Evolutionary conservation across 192 early-diverging fungal genomes (phyloP).

Genomic region (Endogone sp.): DNA sequence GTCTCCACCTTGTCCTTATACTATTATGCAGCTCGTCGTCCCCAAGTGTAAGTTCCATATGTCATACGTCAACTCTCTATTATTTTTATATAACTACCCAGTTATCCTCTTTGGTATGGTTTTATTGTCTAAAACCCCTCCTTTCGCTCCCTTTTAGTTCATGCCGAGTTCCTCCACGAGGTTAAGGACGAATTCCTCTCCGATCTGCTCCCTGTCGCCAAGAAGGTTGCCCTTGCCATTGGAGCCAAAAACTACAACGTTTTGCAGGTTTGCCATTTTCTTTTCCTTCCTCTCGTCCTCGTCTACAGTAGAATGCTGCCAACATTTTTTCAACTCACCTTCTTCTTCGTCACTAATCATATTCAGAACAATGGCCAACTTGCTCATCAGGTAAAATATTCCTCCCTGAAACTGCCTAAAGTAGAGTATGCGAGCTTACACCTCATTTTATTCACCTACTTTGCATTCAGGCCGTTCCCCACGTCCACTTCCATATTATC

Average conservation of each 20-base stretch:
- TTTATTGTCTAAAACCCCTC: constrained; percentile 29
- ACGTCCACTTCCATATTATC: constrained; percentile 96
- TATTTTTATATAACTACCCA: not conserved
- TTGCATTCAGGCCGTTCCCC: constrained; percentile 64
- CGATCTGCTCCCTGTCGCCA: constrained; percentile 83
- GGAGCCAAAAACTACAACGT: constrained; percentile 84
- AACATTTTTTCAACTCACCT: constrained; percentile 1
- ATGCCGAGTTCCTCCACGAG: constrained; percentile 88
- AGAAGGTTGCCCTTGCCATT: constrained; percentile 80
- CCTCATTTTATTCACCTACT: constrained; percentile 1
- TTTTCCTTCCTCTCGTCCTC: not conserved
- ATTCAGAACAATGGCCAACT: constrained; percentile 49
- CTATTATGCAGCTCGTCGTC: constrained; percentile 68
- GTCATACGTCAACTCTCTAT: not conserved
- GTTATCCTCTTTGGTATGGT: constrained; percentile 1
- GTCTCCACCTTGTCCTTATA: not conserved
- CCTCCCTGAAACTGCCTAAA: not conserved
- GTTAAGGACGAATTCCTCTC: constrained; percentile 79
- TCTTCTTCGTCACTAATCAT: not conserved
- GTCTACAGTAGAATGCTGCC: too few species aligned
- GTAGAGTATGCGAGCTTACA: not conserved
- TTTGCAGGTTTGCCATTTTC: constrained; percentile 57
- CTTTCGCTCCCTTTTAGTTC: constrained; percentile 45
- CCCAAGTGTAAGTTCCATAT: constrained; percentile 55
- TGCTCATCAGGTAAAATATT: constrained; percentile 50